Conservation (phyloP, 176 grass and related monocot genomes). For the Aegilops umbellulata region DNA sequence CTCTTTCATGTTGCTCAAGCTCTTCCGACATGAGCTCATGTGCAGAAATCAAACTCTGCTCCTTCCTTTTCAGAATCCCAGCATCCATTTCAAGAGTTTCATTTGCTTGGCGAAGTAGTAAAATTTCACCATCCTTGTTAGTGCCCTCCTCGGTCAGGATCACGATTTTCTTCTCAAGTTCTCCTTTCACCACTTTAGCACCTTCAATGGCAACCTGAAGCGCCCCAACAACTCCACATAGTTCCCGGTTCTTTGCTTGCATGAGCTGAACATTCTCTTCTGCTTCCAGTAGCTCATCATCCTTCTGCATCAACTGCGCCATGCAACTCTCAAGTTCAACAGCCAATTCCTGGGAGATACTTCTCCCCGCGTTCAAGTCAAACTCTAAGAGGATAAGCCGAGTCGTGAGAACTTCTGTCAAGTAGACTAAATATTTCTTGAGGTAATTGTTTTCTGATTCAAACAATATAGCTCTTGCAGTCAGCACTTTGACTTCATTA, state of each 20-base stretch:
- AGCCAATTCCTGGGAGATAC: constrained; percentile 48
- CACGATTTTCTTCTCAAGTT: constrained; percentile 53
- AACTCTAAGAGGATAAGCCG: constrained; percentile 65
- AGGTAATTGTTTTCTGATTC: constrained; percentile 62
- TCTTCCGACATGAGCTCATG: constrained; percentile 41
- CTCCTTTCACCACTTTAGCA: constrained; percentile 56
- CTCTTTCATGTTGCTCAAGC: constrained; percentile 48
- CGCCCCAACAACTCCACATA: constrained; percentile 50
- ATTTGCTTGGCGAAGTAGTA: constrained; percentile 40
- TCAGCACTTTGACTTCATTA: constrained; percentile 38
- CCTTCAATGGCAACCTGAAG: constrained; percentile 57
- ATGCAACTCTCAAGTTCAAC: constrained; percentile 48
- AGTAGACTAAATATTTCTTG: constrained; percentile 45
- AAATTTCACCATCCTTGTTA: constrained; percentile 43
- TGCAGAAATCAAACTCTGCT: constrained; percentile 30
- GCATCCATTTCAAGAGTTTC: constrained; percentile 43
- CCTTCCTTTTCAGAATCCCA: constrained; percentile 33
- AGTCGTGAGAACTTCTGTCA: constrained; percentile 62
- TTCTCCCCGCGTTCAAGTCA: constrained; percentile 54
- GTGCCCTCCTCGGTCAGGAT: constrained; percentile 29
- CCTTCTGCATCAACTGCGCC: constrained; percentile 42
- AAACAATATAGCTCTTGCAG: constrained; percentile 37
- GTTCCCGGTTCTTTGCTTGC: constrained; percentile 48
- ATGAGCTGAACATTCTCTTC: constrained; percentile 52
- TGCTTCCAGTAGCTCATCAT: constrained; percentile 52